Evolutionary conservation across 2,329 filamentous ascomycete genomes (phyloP), one percentile per base, ranked within the genome.

Genomic region (Colletotrichum sp.): DNA sequence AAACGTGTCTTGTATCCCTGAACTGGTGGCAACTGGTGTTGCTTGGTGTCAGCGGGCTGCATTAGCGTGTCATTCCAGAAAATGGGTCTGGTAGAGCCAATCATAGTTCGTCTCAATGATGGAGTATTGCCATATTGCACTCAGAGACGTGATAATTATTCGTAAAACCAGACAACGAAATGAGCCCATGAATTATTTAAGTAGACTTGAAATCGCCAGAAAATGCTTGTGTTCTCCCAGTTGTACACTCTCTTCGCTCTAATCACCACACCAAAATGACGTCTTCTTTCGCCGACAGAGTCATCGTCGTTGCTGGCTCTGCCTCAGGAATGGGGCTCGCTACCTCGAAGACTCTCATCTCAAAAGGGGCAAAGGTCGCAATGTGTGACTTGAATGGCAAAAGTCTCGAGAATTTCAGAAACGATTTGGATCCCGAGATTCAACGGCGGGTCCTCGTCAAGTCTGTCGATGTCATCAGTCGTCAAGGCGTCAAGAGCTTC

Each of bases 281-380:
- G 55, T 29, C 34, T 12, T 63, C 39, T 16, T 77, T 75, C 32
- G 36, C 11, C 5, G 19, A 32, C 1, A 71, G 55, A n/a, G 57
- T 75, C n/a, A 68, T 75, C 27, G 30, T 72, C 13, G 62, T 72
- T 15, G 30, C 69, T 13, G 67, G 72, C 25, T 59, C 67, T 9
- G 72, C 63, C 22, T 69, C 75, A 13, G 75, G 75, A 11, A 77
- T 71, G 71, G 75, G 71, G 15, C 62, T 75, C 6, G 75, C 66
- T 13, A 75, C 66, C 6, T 57, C 66, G 6, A 49, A 29, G 27
- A 34, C 52, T 9, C 75, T 77, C 3, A 52, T 77, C 15, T 29
- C n/a, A 15, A 34, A 71, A 75, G 66, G 66, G 6, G 71, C 71
- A 16, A 61, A 36, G 16, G 27, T 75, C 13, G 75, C 67, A 11